phyloP scores from a whole-genome alignment of 495 filamentous ascomycete species.

The Lophium mytilinum region DNA sequence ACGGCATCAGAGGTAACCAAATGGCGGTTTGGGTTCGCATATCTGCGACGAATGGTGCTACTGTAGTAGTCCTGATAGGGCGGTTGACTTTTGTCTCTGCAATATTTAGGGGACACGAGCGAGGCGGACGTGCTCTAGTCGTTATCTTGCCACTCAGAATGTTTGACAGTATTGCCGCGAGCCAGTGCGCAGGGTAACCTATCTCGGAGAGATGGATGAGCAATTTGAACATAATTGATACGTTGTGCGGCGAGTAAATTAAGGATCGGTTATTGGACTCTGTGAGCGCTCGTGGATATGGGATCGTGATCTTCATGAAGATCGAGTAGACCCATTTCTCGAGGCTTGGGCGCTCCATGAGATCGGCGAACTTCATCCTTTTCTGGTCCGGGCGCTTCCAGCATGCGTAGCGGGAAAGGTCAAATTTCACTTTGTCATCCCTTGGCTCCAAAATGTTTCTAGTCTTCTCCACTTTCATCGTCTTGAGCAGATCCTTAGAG shows the following conservation, averaged over 20 bases:
- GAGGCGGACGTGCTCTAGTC: conserved; percentile 28
- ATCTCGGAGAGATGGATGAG: conserved; percentile 25
- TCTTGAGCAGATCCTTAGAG: neutral
- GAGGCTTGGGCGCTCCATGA: conserved; percentile 26
- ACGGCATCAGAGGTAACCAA: conserved; percentile 29
- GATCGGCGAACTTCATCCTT: conserved; percentile 5
- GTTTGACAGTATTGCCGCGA: conserved; percentile 23
- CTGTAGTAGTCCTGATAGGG: conserved; percentile 17
- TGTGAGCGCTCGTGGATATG: conserved; percentile 6
- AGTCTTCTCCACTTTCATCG: neutral
- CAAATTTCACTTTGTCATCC: neutral
- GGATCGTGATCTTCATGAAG: conserved; percentile 35
- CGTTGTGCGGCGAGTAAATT: conserved; percentile 26
- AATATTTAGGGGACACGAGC: conserved; percentile 1
- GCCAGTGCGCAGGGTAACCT: conserved; percentile 37
- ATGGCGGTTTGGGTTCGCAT: conserved; percentile 29
- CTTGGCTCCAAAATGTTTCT: neutral
- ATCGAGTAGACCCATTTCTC: conserved; percentile 29
- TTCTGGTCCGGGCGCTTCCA: neutral
- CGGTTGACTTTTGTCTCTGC: conserved; percentile 12
- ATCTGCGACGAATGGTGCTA: conserved; percentile 29
- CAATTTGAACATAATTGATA: conserved; percentile 29
- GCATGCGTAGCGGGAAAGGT: neutral
- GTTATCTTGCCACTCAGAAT: conserved; percentile 25
- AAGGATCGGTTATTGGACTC: neutral